Conservation (phyloP, 2,329 filamentous ascomycete genomes). For the Ascocoryne sarcoides region DNA sequence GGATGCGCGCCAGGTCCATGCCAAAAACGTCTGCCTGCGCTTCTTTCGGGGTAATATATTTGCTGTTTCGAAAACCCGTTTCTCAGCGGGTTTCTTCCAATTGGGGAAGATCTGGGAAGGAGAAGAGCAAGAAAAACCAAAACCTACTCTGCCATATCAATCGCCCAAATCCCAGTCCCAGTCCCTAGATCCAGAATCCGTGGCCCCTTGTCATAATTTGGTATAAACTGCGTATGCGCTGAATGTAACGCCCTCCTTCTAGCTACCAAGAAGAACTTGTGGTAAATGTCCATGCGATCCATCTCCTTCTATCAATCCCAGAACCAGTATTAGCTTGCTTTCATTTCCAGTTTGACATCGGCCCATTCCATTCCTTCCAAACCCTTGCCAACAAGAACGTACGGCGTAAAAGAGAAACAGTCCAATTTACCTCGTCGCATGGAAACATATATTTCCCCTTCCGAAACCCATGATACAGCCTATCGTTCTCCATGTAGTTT, state of each 20-base stretch:
- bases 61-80: conserved; percentile 27
- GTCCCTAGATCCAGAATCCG: conserved; percentile 63
- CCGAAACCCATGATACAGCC: conserved; percentile 60
- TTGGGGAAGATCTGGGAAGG: no score
- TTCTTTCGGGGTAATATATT: conserved; percentile 41
- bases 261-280: conserved; percentile 64
- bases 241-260: conserved; percentile 41
- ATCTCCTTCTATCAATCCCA: conserved; percentile 48
- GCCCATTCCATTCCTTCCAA: no score
- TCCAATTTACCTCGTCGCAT: conserved; percentile 56
- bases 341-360: no score
- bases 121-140: background rate
- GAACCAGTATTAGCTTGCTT: background rate
- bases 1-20: conserved; percentile 53
- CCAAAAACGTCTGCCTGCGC: conserved; percentile 54
- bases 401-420: background rate
- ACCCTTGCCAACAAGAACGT: no score
- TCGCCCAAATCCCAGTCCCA: conserved; percentile 86
- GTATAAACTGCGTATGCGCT: conserved; percentile 30
- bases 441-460: conserved; percentile 67
- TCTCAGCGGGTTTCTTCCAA: background rate
- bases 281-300: conserved; percentile 73
- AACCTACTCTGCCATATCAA: conserved; percentile 71
- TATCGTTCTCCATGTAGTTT: conserved; percentile 54
- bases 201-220: conserved; percentile 22